These are phyloP conservation scores for Populus hybrid DNA, from an alignment of 441 rosid species.

Conservation along the genomic window DNA sequence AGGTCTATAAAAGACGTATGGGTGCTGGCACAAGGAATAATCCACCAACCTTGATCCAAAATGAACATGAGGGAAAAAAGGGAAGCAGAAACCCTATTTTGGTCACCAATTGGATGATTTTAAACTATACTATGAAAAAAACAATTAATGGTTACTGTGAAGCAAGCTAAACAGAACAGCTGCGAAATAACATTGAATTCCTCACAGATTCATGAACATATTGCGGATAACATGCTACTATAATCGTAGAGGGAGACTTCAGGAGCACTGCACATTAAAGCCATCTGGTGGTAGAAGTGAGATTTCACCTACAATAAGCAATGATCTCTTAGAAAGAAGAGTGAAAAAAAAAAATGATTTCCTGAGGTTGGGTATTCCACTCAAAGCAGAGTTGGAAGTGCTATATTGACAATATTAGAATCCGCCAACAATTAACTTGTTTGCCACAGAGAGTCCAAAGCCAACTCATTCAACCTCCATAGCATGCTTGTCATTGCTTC, in stretches of 20 bases:
- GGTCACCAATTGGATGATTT: not conserved
- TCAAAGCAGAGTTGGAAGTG: not conserved
- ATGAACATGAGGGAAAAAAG: not conserved
- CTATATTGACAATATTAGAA: not conserved
- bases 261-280: not conserved
- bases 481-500: conserved; percentile 21
- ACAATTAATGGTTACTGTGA: not conserved
- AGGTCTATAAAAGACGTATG: not conserved
- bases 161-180: not conserved
- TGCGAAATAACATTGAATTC: not conserved
- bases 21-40: not conserved
- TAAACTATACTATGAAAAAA: too few species aligned
- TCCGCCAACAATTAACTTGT: not conserved
- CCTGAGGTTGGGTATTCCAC: not conserved
- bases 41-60: not conserved
- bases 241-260: not conserved
- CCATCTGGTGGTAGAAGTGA: not conserved
- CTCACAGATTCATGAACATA: not conserved
- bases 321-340: not conserved
- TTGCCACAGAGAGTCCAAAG: not conserved
- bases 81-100: not conserved
- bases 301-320: not conserved
- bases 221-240: not conserved
- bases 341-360: too few species aligned
- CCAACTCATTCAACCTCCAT: conserved; percentile 31